phyloP scores from a whole-genome alignment of 2,329 filamentous ascomycete species.

The Emericellopsis cladophorae region DNA sequence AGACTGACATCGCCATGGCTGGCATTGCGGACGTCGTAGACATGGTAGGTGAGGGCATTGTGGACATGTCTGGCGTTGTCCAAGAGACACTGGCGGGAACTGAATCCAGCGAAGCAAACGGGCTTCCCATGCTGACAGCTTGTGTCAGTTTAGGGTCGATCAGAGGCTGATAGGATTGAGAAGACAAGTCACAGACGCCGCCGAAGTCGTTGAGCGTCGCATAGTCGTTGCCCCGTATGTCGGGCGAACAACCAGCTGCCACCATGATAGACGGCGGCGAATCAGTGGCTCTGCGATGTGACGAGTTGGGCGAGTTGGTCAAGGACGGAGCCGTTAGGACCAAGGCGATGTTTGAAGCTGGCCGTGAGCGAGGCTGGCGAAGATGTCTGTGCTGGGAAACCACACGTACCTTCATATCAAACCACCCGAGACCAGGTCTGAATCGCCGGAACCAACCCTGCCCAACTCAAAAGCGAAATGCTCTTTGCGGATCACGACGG shows the following conservation, averaged over 20 bases:
- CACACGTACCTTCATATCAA: too few relatives aligned
- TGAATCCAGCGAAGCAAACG: constrained; percentile 17
- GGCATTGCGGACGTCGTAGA: constrained; percentile 27
- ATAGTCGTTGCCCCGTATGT: too few relatives aligned
- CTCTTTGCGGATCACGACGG: too few relatives aligned
- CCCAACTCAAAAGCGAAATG: too few relatives aligned
- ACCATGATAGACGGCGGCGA: constrained; percentile 1
- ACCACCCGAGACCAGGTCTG: too few relatives aligned
- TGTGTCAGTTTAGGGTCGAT: constrained; percentile 24
- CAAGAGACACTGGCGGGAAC: constrained; percentile 28
- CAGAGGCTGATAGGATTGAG: constrained; percentile 17
- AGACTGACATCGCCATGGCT: constrained; percentile 34
- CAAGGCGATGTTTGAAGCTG: constrained; percentile 3
- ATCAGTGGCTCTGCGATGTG: constrained; percentile 3
- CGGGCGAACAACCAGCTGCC: too few relatives aligned
- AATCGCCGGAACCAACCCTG: too few relatives aligned
- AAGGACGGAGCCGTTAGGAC: constrained; percentile 9
- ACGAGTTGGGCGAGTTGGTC: constrained; percentile 8
- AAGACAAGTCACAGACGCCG: background rate
- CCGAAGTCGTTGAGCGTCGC: constrained; percentile 1
- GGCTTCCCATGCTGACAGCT: constrained; percentile 16
- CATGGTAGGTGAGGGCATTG: constrained; percentile 15
- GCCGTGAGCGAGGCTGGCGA: too few relatives aligned
- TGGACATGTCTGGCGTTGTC: constrained; percentile 25
- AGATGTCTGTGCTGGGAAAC: background rate